These are phyloP conservation scores for Allomyces macrogynus DNA, from an alignment of 192 early-diverging fungal species.

Conservation along the genomic window DNA sequence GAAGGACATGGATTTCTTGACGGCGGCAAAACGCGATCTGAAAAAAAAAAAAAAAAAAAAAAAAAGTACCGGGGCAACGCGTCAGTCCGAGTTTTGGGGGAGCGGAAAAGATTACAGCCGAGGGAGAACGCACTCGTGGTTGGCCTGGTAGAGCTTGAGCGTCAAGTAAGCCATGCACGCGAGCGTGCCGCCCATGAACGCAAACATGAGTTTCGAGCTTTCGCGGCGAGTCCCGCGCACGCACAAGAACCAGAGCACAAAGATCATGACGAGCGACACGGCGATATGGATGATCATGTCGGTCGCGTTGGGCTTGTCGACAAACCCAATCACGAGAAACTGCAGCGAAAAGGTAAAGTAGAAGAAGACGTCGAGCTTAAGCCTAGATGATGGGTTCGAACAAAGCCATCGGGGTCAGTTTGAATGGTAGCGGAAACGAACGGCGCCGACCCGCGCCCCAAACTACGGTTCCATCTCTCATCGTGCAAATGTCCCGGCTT, in stretches of 20 bases:
- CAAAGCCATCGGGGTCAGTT: no score
- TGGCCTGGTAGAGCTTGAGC: not conserved
- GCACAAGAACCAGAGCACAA: not conserved
- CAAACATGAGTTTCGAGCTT: not conserved
- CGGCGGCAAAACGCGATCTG: not conserved
- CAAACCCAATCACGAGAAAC: not conserved
- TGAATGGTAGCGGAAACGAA: no score
- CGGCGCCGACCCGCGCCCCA: no score
- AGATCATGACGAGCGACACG: not conserved
- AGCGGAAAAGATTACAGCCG: no score
- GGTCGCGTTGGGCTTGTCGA: not conserved
- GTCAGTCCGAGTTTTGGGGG: no score
- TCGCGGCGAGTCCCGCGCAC: not conserved
- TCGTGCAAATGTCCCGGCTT: no score
- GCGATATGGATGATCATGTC: not conserved
- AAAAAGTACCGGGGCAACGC: no score
- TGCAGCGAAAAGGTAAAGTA: not conserved
- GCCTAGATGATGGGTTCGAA: not conserved
- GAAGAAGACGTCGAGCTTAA: not conserved
- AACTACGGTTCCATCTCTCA: no score
- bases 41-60: no score
- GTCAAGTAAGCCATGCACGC: not conserved
- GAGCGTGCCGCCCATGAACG: not conserved
- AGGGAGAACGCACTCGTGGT: no score
- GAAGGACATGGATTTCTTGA: not conserved